Evolutionary conservation across 1,139 yeast genomes (phyloP).

Genomic region (Yamadazyma atlantica): DNA sequence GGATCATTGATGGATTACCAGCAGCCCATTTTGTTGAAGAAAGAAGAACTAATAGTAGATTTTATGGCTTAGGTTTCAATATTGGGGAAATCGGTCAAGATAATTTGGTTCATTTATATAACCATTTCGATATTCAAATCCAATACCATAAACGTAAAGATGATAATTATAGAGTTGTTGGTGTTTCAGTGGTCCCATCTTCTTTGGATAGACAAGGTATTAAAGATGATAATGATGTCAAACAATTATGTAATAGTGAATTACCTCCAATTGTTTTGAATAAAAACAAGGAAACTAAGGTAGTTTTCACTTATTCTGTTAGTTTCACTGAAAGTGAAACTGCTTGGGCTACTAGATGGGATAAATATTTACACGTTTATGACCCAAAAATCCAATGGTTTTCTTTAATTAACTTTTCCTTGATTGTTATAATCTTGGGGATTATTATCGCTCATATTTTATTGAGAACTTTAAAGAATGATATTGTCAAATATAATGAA

Average conservation of each 20-base stretch:
- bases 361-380: conserved; percentile 85
- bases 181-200: conserved; percentile 72
- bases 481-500: conserved; percentile 85
- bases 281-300: conserved; percentile 30
- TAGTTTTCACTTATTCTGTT: conserved; percentile 47
- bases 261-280: conserved; percentile 31
- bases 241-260: conserved; percentile 33
- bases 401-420: conserved; percentile 79
- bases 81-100: conserved; percentile 61
- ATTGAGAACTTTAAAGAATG: conserved; percentile 77
- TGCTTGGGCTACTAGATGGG: conserved; percentile 99
- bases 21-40: conserved; percentile 69
- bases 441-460: conserved; percentile 79
- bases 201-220: conserved; percentile 47
- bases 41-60: conserved; percentile 53
- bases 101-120: conserved; percentile 57
- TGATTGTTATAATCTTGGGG: conserved; percentile 76
- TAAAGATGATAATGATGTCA: conserved; percentile 19
- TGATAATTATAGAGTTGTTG: conserved; percentile 81
- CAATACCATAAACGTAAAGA: conserved; percentile 82
- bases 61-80: conserved; percentile 80
- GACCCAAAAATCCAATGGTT: conserved; percentile 97
- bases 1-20: conserved; percentile 95
- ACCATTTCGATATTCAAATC: conserved; percentile 75
- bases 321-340: conserved; percentile 66